These are phyloP conservation scores for Corymbia citriodora DNA, from an alignment of 441 rosid genomes.

Conservation along the genomic window DNA sequence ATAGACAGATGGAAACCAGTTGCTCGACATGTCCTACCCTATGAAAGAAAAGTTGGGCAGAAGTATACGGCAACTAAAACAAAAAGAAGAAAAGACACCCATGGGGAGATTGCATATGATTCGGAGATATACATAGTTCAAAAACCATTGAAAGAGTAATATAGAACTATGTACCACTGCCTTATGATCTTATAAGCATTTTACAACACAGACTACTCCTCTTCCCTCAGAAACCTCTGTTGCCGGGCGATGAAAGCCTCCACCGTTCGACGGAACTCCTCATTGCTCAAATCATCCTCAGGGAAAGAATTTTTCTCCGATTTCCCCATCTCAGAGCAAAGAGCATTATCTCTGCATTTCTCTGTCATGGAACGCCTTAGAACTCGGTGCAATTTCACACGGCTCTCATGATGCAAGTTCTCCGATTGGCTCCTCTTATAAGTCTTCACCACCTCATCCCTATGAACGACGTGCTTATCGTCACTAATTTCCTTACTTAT, in stretches of 20 bases:
- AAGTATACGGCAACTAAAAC: neutral
- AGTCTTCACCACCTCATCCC: conserved; percentile 11
- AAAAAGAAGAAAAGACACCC: neutral
- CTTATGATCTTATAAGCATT: neutral
- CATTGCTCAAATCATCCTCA: conserved; percentile 80
- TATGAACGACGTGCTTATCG: conserved; percentile 7
- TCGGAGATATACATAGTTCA: neutral
- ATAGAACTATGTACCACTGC: neutral
- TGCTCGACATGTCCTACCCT: neutral
- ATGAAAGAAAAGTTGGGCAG: neutral
- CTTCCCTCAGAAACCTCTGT: conserved; percentile 65
- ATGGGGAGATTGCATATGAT: neutral
- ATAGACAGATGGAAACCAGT: neutral
- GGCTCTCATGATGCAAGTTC: conserved; percentile 12
- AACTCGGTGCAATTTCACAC: conserved; percentile 3
- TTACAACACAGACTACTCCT: conserved; percentile 37
- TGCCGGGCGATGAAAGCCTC: conserved; percentile 92
- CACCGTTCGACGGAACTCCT: conserved; percentile 61
- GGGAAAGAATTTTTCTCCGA: conserved; percentile 17
- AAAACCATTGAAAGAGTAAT: neutral
- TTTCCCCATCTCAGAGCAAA: neutral
- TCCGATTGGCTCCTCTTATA: conserved; percentile 45
- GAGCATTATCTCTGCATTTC: conserved; percentile 12
- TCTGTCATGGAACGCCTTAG: conserved; percentile 43
- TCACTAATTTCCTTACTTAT: conserved; percentile 6